These are phyloP conservation scores for Aureoboletus auriporus DNA, from an alignment of 768 basidiomycete species.

Conservation along the genomic window DNA sequence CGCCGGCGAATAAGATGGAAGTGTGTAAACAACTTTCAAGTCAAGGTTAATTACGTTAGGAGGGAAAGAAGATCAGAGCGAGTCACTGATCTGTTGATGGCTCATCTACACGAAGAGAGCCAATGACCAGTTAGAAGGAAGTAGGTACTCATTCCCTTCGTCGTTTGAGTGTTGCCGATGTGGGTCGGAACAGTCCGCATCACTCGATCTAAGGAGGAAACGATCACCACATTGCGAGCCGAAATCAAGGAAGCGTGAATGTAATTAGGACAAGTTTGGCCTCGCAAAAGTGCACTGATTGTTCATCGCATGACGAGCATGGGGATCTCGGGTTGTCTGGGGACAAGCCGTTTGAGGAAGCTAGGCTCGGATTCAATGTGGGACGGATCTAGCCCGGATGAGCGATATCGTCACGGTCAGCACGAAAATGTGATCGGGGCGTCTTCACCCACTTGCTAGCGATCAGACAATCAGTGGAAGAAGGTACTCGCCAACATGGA, in stretches of 20 bases:
- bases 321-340: constrained; percentile 90
- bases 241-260: constrained; percentile 48
- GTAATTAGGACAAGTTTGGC: constrained; percentile 59
- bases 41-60: too few species aligned
- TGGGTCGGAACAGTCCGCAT: constrained; percentile 52
- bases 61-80: constrained; percentile 70
- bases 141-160: constrained; percentile 35
- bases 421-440: too few species aligned
- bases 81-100: constrained; percentile 83
- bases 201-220: constrained; percentile 84
- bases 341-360: constrained; percentile 91
- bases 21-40: too few species aligned
- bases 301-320: constrained; percentile 80
- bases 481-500: too few species aligned
- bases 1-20: too few species aligned
- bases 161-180: not conserved
- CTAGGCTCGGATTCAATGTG: constrained; percentile 64
- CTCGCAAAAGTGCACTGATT: constrained; percentile 81
- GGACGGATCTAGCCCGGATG: constrained; percentile 49
- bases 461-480: too few species aligned
- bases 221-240: constrained; percentile 66
- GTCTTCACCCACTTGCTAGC: too few species aligned
- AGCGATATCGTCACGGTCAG: too few species aligned
- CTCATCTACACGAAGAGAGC: constrained; percentile 81
- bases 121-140: constrained; percentile 85